Evolutionary conservation across 108 stramenopile genomes (phyloP), one percentile per base, ranked within the genome.

Genomic region (Pelagomonas calceolata): DNA sequence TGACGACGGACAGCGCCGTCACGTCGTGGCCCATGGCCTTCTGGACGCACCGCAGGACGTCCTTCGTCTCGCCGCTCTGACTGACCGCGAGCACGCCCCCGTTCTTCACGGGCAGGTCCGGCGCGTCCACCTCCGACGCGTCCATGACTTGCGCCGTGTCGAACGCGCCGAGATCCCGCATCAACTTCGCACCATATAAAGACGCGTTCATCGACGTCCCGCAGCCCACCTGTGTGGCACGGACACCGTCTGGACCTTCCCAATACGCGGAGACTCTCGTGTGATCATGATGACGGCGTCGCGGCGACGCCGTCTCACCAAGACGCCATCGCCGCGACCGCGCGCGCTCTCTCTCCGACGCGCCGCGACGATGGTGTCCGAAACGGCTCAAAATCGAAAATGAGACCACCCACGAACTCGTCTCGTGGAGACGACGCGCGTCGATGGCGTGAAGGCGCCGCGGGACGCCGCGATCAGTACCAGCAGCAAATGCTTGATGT

Each of bases 61-160:
- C 98, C 77, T 95, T 96, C 0, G 98, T 99, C 78, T 99, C 98
- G 39, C 98, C 98, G 37, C 87, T 90, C 75, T 99, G 98, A 15
- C 90, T 92, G 14, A 99, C 92, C 30, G 94, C 96, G 65, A 99
- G 78, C 36, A 97, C 77, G 9, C 94, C 95, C 36, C 85, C 82
- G 9, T 21, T 81, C 79, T 37, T 81, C 73, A 32, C 75, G 34
- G 92, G 90, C 71, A 95, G 88, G 70, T 97, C 94, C 68, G 88
- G 89, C 12, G 80, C 29, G 60, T 90, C 85, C 14, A 90, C 89
- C 78, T 97, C 96, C 46, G 94, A 94, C 16, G 96, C 93, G 80
- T 97, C 96, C 65, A 93, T 76, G 36, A 86, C 84, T 43, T 73
- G 71, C 5, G 96, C 96, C 60, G 83, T 85, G 68, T 95, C 91